Evolutionary conservation across 2,329 filamentous ascomycete genomes (phyloP), one percentile per base, ranked within the genome.

Genomic region (Cladophialophora immunda): DNA sequence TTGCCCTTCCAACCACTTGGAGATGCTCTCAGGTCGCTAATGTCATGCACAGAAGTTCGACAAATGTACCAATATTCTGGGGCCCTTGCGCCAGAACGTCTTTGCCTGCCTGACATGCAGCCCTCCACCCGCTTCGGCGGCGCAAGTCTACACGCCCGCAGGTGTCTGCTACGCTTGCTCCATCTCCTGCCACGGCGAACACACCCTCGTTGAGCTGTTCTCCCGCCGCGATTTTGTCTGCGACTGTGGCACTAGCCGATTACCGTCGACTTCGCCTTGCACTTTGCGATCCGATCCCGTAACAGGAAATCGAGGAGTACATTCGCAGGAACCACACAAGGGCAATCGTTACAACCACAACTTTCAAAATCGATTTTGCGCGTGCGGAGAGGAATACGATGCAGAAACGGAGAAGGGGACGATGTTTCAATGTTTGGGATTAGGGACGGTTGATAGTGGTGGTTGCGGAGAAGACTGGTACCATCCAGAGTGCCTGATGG

Each of bases 381-480:
- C 91, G 1, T 99, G 95, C 75, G 87, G 87, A 32, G 90, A 94
- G 74, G 88, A 94, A 67, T 99, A 99, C 76, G 91, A 97, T 76
- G 89, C 94, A 0, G 87, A 94, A 56, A 85, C 92, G 76, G 93
- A 99, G 77, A 96, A 94, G 73, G 94, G 94, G 0, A 98, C 94
- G 45, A 99, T 99, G 95, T 99, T 96, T 73, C 95, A 99, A 78
- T 99, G 95, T 76, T 79, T 98, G 2, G 94, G 94, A 0, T 82
- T 98, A 0, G 93, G 93, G 0, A 90, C 88, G 0, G 84, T 87
- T 13, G 91, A 94, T 71, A 89, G 90, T 1, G 94, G 94, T 17
- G 94, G 94, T 4, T 98, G 94, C 79, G 94, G 94, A 13, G 94
- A 98, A 80, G 94, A 98, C 76, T 98, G 94, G 94, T 98, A 93